Evolutionary conservation across 1,284 basidiomycete genomes (phyloP).

Genomic region (Boletellus dicymbophilus): DNA sequence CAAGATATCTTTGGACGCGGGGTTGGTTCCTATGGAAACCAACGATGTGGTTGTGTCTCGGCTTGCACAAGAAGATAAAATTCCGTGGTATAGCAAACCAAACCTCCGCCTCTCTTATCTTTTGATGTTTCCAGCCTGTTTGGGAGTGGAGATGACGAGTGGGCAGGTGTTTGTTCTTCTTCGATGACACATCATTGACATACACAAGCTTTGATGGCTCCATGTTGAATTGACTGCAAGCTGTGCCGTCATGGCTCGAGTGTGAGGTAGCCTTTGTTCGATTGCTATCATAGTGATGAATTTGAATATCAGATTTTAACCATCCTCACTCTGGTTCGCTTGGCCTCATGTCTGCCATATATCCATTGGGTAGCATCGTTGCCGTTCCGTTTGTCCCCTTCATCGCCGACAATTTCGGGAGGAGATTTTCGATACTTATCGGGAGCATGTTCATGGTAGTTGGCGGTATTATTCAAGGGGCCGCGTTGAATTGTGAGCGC

Average conservation of each 20-base stretch:
- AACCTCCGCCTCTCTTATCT: slow-evolving; percentile 38
- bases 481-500: slow-evolving; percentile 10
- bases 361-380: slow-evolving; percentile 10
- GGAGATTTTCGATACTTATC: slow-evolving; percentile 12
- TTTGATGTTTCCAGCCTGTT: slow-evolving; percentile 55
- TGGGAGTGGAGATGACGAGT: slow-evolving; percentile 59
- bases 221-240: neutral
- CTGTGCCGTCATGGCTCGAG: slow-evolving; percentile 5
- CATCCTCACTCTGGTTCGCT: slow-evolving; percentile 16
- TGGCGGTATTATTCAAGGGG: slow-evolving; percentile 12
- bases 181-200: neutral
- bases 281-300: neutral
- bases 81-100: slow-evolving; percentile 56
- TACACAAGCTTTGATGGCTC: neutral
- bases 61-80: slow-evolving; percentile 48
- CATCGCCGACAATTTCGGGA: slow-evolving; percentile 13
- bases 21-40: too few species aligned
- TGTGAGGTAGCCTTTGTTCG: slow-evolving; percentile 3
- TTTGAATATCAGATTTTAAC: slow-evolving; percentile 8
- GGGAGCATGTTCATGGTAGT: slow-evolving; percentile 2
- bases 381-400: slow-evolving; percentile 12
- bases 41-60: slow-evolving; percentile 45
- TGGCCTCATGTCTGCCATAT: slow-evolving; percentile 13
- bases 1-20: too few species aligned
- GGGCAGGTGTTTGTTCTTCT: neutral